Conservation (phyloP, 2,329 filamentous ascomycete species). For the Chalara sp. region DNA sequence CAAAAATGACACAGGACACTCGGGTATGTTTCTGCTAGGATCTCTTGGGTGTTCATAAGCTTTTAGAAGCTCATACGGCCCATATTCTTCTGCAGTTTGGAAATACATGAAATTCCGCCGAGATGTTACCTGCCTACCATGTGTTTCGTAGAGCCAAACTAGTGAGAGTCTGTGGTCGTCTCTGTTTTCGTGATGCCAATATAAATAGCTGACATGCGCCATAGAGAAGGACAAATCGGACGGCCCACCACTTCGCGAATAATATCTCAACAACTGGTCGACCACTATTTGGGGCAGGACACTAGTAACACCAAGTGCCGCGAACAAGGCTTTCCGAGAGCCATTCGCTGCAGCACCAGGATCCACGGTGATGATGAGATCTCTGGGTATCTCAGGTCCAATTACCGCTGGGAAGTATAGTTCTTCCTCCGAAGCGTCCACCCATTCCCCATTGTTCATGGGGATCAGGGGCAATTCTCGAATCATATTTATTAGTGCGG, state of each 20-base stretch:
- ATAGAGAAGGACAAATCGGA: slow-evolving; percentile 6
- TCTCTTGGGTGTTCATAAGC: slow-evolving; percentile 1
- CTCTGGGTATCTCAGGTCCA: slow-evolving; percentile 7
- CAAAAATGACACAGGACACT: slow-evolving; percentile 9
- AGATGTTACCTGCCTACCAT: not conserved
- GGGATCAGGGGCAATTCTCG: slow-evolving; percentile 4
- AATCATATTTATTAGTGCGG: not conserved
- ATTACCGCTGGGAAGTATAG: slow-evolving; percentile 3
- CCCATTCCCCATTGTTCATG: slow-evolving; percentile 9
- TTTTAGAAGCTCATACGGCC: slow-evolving; percentile 12
- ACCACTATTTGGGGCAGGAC: slow-evolving; percentile 1
- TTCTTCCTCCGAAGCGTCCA: not conserved
- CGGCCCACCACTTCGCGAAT: slow-evolving; percentile 1
- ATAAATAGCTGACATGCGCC: slow-evolving; percentile 13
- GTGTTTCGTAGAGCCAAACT: slow-evolving; percentile 10
- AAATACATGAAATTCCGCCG: slow-evolving; percentile 8
- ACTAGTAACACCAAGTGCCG: slow-evolving; percentile 1
- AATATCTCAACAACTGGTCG: slow-evolving; percentile 1
- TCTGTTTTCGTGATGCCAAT: slow-evolving; percentile 7
- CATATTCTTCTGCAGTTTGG: slow-evolving; percentile 9
- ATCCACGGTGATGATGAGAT: slow-evolving; percentile 6
- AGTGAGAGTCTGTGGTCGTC: slow-evolving; percentile 2
- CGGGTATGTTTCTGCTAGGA: slow-evolving; percentile 1
- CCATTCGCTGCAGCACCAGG: not conserved
- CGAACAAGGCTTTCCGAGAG: slow-evolving; percentile 7